phyloP scores from a whole-genome alignment of 805 yeast species.

The Debaryomyces maramus region DNA sequence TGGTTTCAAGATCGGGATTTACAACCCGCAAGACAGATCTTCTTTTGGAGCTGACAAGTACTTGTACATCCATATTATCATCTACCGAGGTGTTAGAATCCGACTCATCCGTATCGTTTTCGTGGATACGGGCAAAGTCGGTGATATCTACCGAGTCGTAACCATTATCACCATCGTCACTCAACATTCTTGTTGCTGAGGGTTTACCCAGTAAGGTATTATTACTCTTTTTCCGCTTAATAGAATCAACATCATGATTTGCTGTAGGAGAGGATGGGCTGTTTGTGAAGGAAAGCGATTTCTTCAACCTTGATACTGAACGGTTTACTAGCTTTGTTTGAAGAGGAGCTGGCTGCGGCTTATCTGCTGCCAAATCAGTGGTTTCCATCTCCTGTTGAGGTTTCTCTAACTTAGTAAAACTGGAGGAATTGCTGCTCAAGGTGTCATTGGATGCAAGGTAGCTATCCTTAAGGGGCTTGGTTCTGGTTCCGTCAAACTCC shows the following conservation, averaged over 20 bases:
- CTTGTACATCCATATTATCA: slow-evolving; percentile 64
- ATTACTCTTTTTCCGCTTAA: slow-evolving; percentile 10
- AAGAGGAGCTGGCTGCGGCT: slow-evolving; percentile 3
- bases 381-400: background rate
- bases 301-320: slow-evolving; percentile 20
- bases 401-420: background rate
- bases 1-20: slow-evolving; percentile 47
- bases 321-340: slow-evolving; percentile 8
- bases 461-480: slow-evolving; percentile 19
- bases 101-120: slow-evolving; percentile 5
- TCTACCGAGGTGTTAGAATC: slow-evolving; percentile 42
- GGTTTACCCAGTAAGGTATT: slow-evolving; percentile 1
- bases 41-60: slow-evolving; percentile 65
- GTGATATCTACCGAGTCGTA: background rate
- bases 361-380: no score
- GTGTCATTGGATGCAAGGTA: slow-evolving; percentile 33
- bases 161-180: slow-evolving; percentile 2
- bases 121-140: background rate
- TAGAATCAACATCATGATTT: background rate
- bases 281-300: slow-evolving; percentile 22
- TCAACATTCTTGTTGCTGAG: background rate
- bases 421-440: slow-evolving; percentile 8
- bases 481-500: slow-evolving; percentile 36
- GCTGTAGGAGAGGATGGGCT: slow-evolving; percentile 20
- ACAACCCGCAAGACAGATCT: slow-evolving; percentile 58